phyloP scores from a whole-genome alignment of 106 monocot genomes.

The Dioscorea zingiberensis region DNA sequence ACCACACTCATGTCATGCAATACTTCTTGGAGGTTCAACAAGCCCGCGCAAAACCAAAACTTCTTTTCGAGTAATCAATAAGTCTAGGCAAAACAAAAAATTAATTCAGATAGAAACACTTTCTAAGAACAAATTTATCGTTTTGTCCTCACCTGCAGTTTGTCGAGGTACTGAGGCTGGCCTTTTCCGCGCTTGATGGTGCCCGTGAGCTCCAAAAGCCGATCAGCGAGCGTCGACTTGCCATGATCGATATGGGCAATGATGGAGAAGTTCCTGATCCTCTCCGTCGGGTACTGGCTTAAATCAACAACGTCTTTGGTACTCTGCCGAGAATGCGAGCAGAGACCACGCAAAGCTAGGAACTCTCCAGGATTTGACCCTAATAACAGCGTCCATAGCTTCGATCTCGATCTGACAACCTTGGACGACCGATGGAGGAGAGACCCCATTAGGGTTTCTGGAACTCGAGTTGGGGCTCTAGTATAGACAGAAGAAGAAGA shows the following conservation, averaged over 20 bases:
- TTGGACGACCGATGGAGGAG: too few relatives aligned
- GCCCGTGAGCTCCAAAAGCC: slow-evolving; percentile 81
- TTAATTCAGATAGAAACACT: too few relatives aligned
- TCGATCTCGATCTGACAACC: neutral
- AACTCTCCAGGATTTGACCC: neutral
- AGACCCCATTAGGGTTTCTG: too few relatives aligned
- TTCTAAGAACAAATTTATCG: too few relatives aligned
- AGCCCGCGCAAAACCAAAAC: too few relatives aligned
- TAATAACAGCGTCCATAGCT: neutral
- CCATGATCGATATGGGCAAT: slow-evolving; percentile 96
- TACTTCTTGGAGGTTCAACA: too few relatives aligned
- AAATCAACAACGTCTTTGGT: slow-evolving; percentile 32
- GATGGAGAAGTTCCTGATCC: slow-evolving; percentile 91
- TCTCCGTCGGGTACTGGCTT: slow-evolving; percentile 73
- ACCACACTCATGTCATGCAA: too few relatives aligned
- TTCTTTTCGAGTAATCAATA: too few relatives aligned
- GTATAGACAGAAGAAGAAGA: too few relatives aligned
- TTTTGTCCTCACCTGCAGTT: slow-evolving; percentile 55
- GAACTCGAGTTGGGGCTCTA: too few relatives aligned
- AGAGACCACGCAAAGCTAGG: slow-evolving; percentile 5
- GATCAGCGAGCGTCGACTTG: slow-evolving; percentile 92
- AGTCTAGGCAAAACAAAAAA: too few relatives aligned
- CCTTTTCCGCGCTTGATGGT: slow-evolving; percentile 93
- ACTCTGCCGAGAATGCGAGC: slow-evolving; percentile 26
- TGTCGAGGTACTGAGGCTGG: slow-evolving; percentile 97